These are phyloP conservation scores for Chenopodium suecicum DNA, from an alignment of 148 eudicot species.

Conservation along the genomic window DNA sequence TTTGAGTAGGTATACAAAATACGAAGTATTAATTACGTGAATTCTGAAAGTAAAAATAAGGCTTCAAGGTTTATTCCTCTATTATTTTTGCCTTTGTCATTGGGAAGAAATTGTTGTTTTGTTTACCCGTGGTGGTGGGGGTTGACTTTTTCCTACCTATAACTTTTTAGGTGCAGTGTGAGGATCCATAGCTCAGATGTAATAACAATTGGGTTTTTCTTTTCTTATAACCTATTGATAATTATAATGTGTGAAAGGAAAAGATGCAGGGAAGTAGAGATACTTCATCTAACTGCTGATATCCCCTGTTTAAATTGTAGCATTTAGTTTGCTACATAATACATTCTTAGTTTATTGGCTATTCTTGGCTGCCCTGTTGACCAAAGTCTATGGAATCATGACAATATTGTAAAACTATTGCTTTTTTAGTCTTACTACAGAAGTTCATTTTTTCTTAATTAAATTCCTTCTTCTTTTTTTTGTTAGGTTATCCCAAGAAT, in stretches of 20 bases:
- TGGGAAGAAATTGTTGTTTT: not conserved
- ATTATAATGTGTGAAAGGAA: not conserved
- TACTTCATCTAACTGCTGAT: too few species aligned
- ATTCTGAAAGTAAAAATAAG: not conserved
- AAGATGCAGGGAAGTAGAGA: not conserved
- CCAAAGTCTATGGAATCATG: not conserved
- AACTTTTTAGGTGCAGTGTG: not conserved
- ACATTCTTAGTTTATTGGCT: not conserved
- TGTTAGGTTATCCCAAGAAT: conserved; percentile 81
- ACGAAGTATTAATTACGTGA: not conserved
- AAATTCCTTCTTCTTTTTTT: not conserved
- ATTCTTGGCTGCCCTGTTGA: not conserved
- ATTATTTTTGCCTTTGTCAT: not conserved
- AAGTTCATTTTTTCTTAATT: not conserved
- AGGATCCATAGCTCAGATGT: conserved; percentile 3
- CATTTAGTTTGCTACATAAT: too few species aligned
- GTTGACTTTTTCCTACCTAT: not conserved
- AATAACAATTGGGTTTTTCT: not conserved
- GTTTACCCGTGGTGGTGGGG: not conserved
- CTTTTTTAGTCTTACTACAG: not conserved
- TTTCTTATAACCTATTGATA: not conserved
- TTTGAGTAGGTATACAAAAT: not conserved
- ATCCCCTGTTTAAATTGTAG: too few species aligned
- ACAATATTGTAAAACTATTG: not conserved
- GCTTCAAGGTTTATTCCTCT: not conserved